Percentiles rank a stretch among this genome's conserved stretches.
Conservation (phyloP, 2,329 filamentous ascomycete genomes). For the Diaporthe vexans region DNA sequence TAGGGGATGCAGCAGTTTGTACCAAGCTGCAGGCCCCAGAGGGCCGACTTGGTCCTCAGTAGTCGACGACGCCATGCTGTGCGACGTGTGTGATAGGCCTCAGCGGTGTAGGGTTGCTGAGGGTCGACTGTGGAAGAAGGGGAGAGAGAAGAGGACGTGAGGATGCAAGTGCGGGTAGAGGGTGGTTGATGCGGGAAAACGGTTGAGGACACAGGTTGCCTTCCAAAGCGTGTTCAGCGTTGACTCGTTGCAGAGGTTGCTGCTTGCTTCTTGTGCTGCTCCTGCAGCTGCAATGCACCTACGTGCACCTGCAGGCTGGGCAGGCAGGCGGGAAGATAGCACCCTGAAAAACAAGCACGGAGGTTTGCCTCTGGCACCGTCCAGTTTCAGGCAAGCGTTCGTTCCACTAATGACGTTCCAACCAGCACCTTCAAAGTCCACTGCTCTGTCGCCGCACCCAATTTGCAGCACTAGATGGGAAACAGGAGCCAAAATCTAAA, state of each 20-base stretch:
- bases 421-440: neutral
- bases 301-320: neutral
- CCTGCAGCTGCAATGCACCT: neutral
- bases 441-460: no score
- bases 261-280: neutral
- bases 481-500: neutral
- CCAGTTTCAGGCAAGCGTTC: constrained; percentile 3
- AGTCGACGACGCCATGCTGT: constrained; percentile 32
- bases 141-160: neutral
- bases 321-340: neutral
- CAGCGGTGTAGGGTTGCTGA: constrained; percentile 13
- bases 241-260: constrained; percentile 24
- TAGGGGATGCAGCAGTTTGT: constrained; percentile 45
- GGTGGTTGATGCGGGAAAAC: constrained; percentile 2
- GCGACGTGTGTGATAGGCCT: neutral
- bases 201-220: neutral
- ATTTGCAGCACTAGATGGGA: no score
- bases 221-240: neutral
- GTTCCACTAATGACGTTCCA: constrained; percentile 29
- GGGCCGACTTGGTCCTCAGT: neutral
- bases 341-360: constrained; percentile 6
- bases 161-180: neutral
- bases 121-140: constrained; percentile 2
- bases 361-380: constrained; percentile 15
- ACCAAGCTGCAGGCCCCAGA: constrained; percentile 38